A percentile compares a stretch with the other conserved stretches of the same genome.
Conservation (phyloP, 495 filamentous ascomycete species). For the Barbatosphaeria neglecta region DNA sequence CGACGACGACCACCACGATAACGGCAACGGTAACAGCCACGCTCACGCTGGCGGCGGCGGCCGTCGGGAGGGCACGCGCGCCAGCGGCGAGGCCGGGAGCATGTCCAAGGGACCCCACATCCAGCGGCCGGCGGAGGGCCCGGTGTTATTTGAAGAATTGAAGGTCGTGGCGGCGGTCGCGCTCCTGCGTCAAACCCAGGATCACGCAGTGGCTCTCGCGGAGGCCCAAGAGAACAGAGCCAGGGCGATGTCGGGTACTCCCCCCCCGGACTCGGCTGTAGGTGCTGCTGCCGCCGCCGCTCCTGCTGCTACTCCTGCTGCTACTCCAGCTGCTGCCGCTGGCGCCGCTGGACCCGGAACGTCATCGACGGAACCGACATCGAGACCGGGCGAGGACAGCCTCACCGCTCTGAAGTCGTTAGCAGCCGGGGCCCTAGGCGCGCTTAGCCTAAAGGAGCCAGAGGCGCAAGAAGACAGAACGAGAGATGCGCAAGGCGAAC, state of each 20-base stretch:
- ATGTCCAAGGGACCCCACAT: neutral
- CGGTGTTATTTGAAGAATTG: neutral
- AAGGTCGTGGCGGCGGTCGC: neutral
- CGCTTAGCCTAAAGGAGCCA: constrained; percentile 14
- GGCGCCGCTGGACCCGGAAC: too few species aligned
- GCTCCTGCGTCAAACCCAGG: too few species aligned
- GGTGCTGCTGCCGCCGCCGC: too few species aligned
- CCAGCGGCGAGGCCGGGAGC: neutral
- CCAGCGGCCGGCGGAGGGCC: neutral
- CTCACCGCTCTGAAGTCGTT: constrained; percentile 28
- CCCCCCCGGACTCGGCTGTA: too few species aligned
- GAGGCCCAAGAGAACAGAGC: too few species aligned
- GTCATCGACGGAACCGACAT: too few species aligned
- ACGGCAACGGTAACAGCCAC: constrained; percentile 9
- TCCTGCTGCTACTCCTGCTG: too few species aligned
- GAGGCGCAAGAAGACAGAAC: constrained; percentile 14
- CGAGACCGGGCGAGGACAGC: constrained; percentile 10
- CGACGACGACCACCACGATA: constrained; percentile 13
- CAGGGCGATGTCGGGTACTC: too few species aligned
- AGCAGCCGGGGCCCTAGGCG: constrained; percentile 24
- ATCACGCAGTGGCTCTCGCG: too few species aligned
- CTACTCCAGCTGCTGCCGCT: too few species aligned
- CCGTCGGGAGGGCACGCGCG: neutral
- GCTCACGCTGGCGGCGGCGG: neutral
- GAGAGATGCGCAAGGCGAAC: constrained; percentile 5